A percentile compares a stretch with the other conserved stretches of the same genome.
Evolutionary conservation across 805 yeast genomes (phyloP).

Genomic region (Wickerhamiella allomyrinae): DNA sequence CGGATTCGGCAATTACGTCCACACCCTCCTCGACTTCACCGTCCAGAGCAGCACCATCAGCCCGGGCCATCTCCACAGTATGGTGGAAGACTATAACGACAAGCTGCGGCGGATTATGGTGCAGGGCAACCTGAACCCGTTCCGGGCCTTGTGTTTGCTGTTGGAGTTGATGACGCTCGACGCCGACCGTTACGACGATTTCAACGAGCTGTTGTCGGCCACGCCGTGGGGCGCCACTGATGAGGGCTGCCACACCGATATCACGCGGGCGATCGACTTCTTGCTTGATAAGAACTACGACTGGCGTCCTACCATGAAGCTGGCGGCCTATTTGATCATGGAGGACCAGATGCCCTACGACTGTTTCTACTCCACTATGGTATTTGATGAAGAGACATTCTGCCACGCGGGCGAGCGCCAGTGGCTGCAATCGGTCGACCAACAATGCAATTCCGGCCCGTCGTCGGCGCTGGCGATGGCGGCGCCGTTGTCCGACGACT

Average conservation of each 20-base stretch:
- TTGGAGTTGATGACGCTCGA: not conserved
- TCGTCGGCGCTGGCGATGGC: constrained; percentile 75
- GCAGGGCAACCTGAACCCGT: not conserved
- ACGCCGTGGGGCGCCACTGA: not conserved
- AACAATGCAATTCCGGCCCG: not conserved
- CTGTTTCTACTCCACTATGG: not conserved
- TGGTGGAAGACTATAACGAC: not conserved
- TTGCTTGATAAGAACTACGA: not conserved
- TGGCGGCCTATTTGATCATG: not conserved
- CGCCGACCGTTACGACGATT: not conserved
- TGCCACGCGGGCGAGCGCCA: not conserved
- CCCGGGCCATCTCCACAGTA: not conserved
- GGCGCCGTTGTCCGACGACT: constrained; percentile 62
- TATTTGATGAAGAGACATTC: not conserved
- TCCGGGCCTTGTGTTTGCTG: not conserved
- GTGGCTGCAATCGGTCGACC: not conserved
- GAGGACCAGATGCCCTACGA: not conserved
- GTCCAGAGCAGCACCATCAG: not conserved
- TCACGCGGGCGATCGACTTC: not conserved
- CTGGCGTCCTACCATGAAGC: not conserved
- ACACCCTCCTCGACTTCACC: not conserved
- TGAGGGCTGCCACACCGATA: not conserved
- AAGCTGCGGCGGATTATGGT: not conserved
- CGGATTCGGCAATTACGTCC: not conserved
- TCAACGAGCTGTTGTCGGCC: not conserved